phyloP scores from a whole-genome alignment of 805 yeast species.

The Nakazawaea pomicola region DNA sequence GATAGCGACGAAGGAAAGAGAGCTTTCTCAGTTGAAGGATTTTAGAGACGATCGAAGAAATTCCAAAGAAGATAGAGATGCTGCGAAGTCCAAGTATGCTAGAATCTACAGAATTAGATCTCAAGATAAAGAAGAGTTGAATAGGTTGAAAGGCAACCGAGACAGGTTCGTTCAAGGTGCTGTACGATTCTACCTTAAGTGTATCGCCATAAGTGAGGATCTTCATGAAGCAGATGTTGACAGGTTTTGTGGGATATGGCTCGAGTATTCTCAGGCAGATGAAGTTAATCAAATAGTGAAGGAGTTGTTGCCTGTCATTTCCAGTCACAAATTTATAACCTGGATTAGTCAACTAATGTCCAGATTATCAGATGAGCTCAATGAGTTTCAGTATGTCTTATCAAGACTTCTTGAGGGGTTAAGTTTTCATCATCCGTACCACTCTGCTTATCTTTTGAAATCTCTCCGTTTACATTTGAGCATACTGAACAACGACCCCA shows the following conservation, averaged over 20 bases:
- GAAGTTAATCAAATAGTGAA: conserved; percentile 38
- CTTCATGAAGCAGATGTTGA: conserved; percentile 57
- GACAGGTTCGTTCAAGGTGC: conserved; percentile 47
- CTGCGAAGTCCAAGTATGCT: conserved; percentile 31
- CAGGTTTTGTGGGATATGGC: conserved; percentile 80
- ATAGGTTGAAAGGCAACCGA: conserved; percentile 30
- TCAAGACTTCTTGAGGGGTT: conserved; percentile 41
- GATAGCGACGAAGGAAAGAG: conserved; percentile 37
- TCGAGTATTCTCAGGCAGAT: conserved; percentile 48
- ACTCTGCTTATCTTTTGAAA: conserved; percentile 57
- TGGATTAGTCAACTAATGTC: conserved; percentile 86
- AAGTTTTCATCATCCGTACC: conserved; percentile 63
- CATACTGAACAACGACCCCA: conserved; percentile 31
- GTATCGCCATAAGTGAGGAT: conserved; percentile 40
- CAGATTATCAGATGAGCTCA: conserved; percentile 44
- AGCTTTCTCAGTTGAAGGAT: conserved; percentile 42
- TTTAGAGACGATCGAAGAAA: conserved; percentile 37
- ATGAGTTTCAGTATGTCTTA: conserved; percentile 52
- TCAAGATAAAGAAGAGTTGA: conserved; percentile 41
- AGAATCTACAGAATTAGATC: conserved; percentile 45
- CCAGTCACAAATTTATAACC: conserved; percentile 59
- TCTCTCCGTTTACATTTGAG: conserved; percentile 46
- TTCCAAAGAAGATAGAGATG: conserved; percentile 41
- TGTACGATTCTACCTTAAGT: conserved; percentile 51
- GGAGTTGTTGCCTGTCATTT: conserved; percentile 35